phyloP scores from a whole-genome alignment of 805 yeast species.

The Ogataea paraovalis region DNA sequence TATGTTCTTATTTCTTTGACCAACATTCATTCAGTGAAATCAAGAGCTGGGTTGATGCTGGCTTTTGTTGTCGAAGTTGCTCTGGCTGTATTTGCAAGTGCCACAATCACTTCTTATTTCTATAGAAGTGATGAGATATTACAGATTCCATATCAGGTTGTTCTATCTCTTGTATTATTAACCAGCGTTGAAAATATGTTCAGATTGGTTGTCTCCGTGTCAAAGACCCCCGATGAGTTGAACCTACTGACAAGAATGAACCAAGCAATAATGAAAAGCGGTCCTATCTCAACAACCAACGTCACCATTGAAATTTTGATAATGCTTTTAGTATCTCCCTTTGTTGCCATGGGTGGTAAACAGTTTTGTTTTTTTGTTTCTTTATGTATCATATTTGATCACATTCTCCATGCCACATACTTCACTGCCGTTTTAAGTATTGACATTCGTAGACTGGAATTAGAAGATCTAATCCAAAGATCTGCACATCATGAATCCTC shows the following conservation, averaged over 20 bases:
- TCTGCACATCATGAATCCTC: slow-evolving; percentile 14
- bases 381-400: slow-evolving; percentile 52
- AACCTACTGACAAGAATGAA: slow-evolving; percentile 37
- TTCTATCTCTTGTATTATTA: slow-evolving; percentile 39
- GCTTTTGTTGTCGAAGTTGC: slow-evolving; percentile 40
- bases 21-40: slow-evolving; percentile 40
- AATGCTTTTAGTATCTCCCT: slow-evolving; percentile 24
- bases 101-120: slow-evolving; percentile 38
- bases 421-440: slow-evolving; percentile 62
- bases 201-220: slow-evolving; percentile 38
- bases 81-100: slow-evolving; percentile 39
- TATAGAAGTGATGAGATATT: slow-evolving; percentile 32
- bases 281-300: slow-evolving; percentile 34
- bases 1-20: slow-evolving; percentile 35
- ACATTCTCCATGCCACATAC: slow-evolving; percentile 57
- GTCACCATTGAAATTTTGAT: slow-evolving; percentile 26
- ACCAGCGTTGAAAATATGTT: slow-evolving; percentile 47
- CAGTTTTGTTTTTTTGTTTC: slow-evolving; percentile 44
- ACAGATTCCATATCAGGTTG: slow-evolving; percentile 37
- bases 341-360: slow-evolving; percentile 28
- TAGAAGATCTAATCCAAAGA: slow-evolving; percentile 46
- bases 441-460: slow-evolving; percentile 61
- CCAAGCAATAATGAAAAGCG: slow-evolving; percentile 34
- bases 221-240: slow-evolving; percentile 39
- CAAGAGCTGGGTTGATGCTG: slow-evolving; percentile 41